Percentiles rank a stretch among this genome's conserved stretches.
phyloP scores from a whole-genome alignment of 2,329 filamentous ascomycete genomes.

The Graphilbum ipis-grandicollis region DNA sequence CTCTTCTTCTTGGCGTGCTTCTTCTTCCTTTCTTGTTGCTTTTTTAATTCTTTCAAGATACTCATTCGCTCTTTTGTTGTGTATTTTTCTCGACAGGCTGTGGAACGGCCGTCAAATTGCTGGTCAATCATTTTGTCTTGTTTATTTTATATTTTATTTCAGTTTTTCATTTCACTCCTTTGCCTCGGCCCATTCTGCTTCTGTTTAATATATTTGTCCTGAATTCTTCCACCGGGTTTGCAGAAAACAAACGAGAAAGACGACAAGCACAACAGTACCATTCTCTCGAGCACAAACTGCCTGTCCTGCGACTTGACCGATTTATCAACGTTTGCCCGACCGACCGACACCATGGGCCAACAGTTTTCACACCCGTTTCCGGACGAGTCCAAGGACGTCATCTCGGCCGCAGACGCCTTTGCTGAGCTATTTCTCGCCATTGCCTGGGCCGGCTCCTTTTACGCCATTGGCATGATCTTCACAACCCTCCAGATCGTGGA shows the following conservation, averaged over 20 bases:
- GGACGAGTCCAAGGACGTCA: slow-evolving; percentile 8
- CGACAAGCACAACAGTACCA: no score
- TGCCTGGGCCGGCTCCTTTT: slow-evolving; percentile 8
- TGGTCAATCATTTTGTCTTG: slow-evolving; percentile 9
- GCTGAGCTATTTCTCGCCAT: slow-evolving; percentile 9
- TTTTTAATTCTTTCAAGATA: no score
- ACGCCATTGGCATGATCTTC: slow-evolving; percentile 12
- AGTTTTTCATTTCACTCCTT: neutral
- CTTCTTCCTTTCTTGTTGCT: neutral
- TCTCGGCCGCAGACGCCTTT: slow-evolving; percentile 7
- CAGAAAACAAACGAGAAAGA: no score
- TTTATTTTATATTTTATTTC: neutral
- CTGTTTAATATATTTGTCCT: no score
- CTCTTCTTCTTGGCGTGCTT: neutral
- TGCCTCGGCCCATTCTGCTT: neutral
- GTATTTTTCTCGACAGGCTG: slow-evolving; percentile 4
- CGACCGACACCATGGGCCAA: slow-evolving; percentile 6
- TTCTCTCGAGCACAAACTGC: no score
- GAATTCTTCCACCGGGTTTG: no score
- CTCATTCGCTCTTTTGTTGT: no score
- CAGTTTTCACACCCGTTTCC: slow-evolving; percentile 6
- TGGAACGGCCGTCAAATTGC: slow-evolving; percentile 9
- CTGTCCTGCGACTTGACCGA: no score
- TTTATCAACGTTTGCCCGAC: no score
- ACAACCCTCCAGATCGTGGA: slow-evolving; percentile 11